These are phyloP conservation scores for Jacaranda copaia DNA, from an alignment of 257 asterid genomes.

Conservation along the genomic window DNA sequence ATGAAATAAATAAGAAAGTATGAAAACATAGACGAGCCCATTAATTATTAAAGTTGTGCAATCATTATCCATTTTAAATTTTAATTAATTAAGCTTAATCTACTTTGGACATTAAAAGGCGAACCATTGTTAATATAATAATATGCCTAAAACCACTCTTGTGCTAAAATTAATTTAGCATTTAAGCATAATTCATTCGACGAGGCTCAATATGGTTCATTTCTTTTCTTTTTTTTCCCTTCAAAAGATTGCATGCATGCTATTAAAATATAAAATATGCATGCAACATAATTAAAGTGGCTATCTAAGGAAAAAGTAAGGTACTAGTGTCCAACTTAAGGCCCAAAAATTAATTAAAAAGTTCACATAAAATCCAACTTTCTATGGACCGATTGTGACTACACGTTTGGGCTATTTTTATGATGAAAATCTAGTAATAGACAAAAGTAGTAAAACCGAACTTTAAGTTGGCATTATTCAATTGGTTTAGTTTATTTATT, in stretches of 20 bases:
- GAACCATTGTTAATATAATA: constrained; percentile 5
- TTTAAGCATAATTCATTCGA: constrained; percentile 11
- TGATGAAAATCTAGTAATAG: too few relatives aligned
- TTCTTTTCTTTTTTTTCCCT: not conserved
- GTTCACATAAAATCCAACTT: not conserved
- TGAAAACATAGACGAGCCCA: constrained; percentile 16
- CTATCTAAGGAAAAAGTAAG: not conserved
- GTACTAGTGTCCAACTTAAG: not conserved
- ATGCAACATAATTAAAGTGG: not conserved
- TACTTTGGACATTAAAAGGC: constrained; percentile 36
- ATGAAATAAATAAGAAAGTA: not conserved
- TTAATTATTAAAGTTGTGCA: constrained; percentile 20
- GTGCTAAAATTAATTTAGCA: not conserved
- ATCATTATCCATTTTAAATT: constrained; percentile 18
- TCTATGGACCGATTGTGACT: not conserved
- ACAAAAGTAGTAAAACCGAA: not conserved
- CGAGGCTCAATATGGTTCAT: not conserved
- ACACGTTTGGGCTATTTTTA: not conserved
- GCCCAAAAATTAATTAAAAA: not conserved
- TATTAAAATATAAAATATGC: not conserved
- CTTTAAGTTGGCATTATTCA: not conserved
- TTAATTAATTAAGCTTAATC: constrained; percentile 11
- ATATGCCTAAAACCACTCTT: constrained; percentile 25
- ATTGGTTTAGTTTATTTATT: not conserved
- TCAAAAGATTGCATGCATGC: constrained; percentile 18